Evolutionary conservation across 306 rosid genomes (phyloP).

Genomic region (Gleditsia sinensis): DNA sequence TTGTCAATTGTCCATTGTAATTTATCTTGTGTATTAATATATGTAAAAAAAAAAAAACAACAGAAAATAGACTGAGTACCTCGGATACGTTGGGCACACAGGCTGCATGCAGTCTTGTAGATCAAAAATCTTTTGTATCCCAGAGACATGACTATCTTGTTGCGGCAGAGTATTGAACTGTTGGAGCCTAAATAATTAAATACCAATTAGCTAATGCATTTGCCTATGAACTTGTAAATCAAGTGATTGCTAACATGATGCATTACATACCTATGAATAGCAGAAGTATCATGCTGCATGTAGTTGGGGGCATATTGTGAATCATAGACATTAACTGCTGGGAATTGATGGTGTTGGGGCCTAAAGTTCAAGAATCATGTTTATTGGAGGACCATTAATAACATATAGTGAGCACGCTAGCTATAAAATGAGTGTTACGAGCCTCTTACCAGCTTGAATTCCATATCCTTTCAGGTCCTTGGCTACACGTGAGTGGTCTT

Average conservation of each 20-base stretch:
- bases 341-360: background rate
- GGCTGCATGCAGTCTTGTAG: background rate
- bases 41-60: background rate
- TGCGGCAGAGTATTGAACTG: background rate
- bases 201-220: background rate
- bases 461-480: background rate
- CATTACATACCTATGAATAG: conserved; percentile 1
- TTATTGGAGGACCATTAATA: background rate
- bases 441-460: conserved; percentile 5
- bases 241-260: background rate
- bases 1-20: background rate
- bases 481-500: background rate
- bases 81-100: background rate
- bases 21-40: too few relatives aligned
- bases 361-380: conserved; percentile 8
- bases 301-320: background rate
- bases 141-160: background rate
- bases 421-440: background rate
- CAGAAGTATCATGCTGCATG: background rate
- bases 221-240: background rate
- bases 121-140: background rate
- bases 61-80: background rate
- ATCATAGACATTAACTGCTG: background rate
- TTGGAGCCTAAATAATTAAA: background rate
- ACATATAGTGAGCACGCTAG: background rate